A percentile compares a stretch with the other conserved stretches of the same genome.
Evolutionary conservation across 2,329 filamentous ascomycete genomes (phyloP).

Genomic region (Alternaria dauci): DNA sequence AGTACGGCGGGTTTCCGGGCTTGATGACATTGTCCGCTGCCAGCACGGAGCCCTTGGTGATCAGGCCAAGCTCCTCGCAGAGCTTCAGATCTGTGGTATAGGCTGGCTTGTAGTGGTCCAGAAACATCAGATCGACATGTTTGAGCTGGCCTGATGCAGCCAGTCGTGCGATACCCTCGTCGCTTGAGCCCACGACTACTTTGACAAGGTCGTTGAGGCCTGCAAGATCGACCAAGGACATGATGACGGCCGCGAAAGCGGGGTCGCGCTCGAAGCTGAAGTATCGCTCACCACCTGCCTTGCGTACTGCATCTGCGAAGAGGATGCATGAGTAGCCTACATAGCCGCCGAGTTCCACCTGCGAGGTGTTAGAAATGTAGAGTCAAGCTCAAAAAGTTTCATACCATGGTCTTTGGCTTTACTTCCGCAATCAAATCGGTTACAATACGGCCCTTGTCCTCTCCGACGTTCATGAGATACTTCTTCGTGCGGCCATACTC

Average conservation of each 20-base stretch:
- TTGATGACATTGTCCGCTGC: conserved; percentile 76
- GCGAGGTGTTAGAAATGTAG: conserved; percentile 13
- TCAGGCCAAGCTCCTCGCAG: conserved; percentile 73
- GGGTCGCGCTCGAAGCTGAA: conserved; percentile 77
- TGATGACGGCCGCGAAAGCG: conserved; percentile 75
- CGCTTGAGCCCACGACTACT: conserved; percentile 74
- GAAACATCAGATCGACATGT: conserved; percentile 75
- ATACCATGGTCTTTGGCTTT: conserved; percentile 72
- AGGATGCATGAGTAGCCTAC: conserved; percentile 82
- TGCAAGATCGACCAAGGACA: conserved; percentile 74
- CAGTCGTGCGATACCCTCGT: conserved; percentile 70
- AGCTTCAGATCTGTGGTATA: conserved; percentile 79
- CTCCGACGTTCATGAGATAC: conserved; percentile 82
- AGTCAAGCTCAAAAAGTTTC: neutral
- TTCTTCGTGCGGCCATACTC: conserved; percentile 71
- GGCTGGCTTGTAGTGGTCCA: conserved; percentile 82
- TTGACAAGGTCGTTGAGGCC: conserved; percentile 75
- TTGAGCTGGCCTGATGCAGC: conserved; percentile 62
- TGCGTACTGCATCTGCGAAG: conserved; percentile 72
- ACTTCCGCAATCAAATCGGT: conserved; percentile 71
- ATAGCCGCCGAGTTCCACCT: conserved; percentile 81
- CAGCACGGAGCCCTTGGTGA: conserved; percentile 69
- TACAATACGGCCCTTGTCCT: conserved; percentile 76
- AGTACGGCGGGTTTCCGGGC: conserved; percentile 74
- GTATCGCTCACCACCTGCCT: conserved; percentile 71